Conservation (phyloP, 306 rosid species). For the Quercus robur region DNA sequence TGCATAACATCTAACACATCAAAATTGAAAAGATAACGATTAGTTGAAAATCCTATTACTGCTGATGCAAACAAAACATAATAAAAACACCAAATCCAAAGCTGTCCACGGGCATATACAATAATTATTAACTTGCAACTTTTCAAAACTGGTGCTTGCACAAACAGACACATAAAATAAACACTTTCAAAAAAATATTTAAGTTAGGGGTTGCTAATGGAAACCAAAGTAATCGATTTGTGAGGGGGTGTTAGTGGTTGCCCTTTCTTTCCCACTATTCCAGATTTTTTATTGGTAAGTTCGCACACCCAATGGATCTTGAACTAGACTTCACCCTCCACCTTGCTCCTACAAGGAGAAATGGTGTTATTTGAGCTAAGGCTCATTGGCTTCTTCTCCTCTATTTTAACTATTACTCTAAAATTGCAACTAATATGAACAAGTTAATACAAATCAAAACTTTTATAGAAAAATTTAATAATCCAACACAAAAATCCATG, state of each 20-base stretch:
- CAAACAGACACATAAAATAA: background rate
- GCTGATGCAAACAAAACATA: background rate
- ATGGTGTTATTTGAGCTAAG: too few species aligned
- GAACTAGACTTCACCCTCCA: too few species aligned
- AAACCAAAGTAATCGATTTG: background rate
- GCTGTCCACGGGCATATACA: background rate
- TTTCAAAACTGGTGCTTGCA: background rate
- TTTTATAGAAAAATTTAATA: background rate
- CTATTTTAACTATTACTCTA: too few species aligned
- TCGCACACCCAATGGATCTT: too few species aligned
- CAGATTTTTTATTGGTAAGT: background rate
- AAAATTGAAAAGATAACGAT: background rate
- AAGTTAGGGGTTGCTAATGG: background rate
- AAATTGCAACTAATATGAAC: too few species aligned
- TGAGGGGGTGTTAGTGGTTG: too few species aligned
- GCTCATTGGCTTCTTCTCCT: too few species aligned
- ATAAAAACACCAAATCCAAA: background rate
- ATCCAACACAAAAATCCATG: background rate
- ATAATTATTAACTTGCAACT: background rate
- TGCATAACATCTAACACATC: constrained; percentile 58
- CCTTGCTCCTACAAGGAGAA: too few species aligned
- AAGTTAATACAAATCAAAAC: too few species aligned
- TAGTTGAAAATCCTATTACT: background rate
- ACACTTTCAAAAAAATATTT: background rate
- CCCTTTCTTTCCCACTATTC: background rate